A percentile compares a stretch with the other conserved stretches of the same genome.
phyloP scores from a whole-genome alignment of 2,329 filamentous ascomycete species.

The Clarireedia monteithiana region DNA sequence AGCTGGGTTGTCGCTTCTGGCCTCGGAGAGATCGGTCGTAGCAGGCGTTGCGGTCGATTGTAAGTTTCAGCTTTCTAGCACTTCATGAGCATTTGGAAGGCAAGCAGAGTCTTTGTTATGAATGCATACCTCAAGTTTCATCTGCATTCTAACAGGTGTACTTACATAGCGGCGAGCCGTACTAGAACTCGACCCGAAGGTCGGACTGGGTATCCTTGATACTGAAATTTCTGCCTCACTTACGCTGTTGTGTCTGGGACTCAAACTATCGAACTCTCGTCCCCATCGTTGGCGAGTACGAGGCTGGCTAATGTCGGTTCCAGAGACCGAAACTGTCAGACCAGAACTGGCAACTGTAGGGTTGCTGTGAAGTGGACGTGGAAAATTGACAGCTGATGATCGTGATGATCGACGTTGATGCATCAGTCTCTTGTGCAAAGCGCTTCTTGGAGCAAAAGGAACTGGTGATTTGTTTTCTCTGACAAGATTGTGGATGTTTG shows the following conservation, averaged over 20 bases:
- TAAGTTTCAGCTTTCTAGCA: neutral
- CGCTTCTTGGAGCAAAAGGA: slow-evolving; percentile 3
- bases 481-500: neutral
- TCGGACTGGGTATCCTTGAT: slow-evolving; percentile 10
- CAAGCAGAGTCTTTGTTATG: neutral
- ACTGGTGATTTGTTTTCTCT: neutral
- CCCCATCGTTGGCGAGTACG: neutral
- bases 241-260: neutral
- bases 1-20: slow-evolving; percentile 1
- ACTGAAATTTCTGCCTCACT: neutral
- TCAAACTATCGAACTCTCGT: neutral
- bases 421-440: neutral
- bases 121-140: slow-evolving; percentile 17
- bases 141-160: slow-evolving; percentile 10
- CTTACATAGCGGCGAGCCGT: slow-evolving; percentile 12
- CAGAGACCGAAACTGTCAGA: slow-evolving; percentile 18
- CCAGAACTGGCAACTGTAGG: slow-evolving; percentile 18
- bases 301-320: slow-evolving; percentile 12
- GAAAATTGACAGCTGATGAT: slow-evolving; percentile 1
- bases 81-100: neutral
- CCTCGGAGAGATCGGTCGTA: slow-evolving; percentile 14
- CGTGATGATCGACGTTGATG: slow-evolving; percentile 1
- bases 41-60: slow-evolving; percentile 10
- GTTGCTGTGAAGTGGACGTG: slow-evolving; percentile 11
- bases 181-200: neutral